Base-by-base conservation (phyloP, 2,329 filamentous ascomycete species). In the Aureobasidium sp. region DNA sequence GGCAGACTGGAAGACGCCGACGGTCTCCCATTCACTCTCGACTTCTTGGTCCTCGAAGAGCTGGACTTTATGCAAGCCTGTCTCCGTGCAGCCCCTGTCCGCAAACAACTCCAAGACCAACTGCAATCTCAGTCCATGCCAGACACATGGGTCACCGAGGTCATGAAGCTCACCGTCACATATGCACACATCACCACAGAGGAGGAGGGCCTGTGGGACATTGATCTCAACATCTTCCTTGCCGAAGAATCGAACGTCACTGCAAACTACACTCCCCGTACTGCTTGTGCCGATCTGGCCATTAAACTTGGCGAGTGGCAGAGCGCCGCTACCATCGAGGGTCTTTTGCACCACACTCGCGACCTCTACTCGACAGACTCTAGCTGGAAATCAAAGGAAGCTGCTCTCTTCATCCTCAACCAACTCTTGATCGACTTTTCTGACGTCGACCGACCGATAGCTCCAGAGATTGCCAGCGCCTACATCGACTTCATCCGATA, bases 231-330 rank as follows among this genome's bases (percentile, higher is more conserved):
- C 61, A 82, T 99, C 2, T 99, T 95, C 74, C 80, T 99, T 49
- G 93, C 91, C 0, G 94, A 99, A 74, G 93, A 97, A 75, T 93
- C 90, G 1, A 93, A 91, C 2, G 88, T 96, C 19, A 96, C 91
- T 13, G 89, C 92, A 33, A 97, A 97, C 73, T 99, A 97, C 75
- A 96, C 94, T 0, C 89, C 94, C 15, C 85, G 94, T 66, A 95
- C 90, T 19, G 94, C 93, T 42, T 94, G 90, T 64, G 92, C 91
- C 51, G 94, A 97, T 71, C 78, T 99, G 51, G 81, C 96, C 29
- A 91, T 96, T 74, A 96, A 96, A 75, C 79, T 96, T 62, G 90
- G 89, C 50, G 92, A 96, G 72, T 96, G 91, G 92, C 82, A 95
- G 58, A 84, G 86, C 65, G 80, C 84, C 58, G 84, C 84, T 57